phyloP scores from a whole-genome alignment of 176 grass and related monocot genomes.

The Carex myosuroides region DNA sequence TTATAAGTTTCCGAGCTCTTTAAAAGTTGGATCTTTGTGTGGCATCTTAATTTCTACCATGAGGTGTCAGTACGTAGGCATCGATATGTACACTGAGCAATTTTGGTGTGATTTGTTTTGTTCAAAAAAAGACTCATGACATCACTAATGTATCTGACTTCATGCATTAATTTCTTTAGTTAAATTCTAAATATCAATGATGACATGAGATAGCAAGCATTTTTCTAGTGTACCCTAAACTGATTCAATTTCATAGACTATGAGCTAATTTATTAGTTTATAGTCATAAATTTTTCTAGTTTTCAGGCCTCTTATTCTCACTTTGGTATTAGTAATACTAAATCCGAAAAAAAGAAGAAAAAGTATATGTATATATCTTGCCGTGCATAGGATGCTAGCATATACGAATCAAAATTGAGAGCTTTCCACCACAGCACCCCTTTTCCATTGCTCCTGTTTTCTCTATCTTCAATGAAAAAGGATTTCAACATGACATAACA shows the following conservation, averaged over 20 bases:
- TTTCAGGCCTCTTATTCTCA: background rate
- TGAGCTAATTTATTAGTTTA: no score
- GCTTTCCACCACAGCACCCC: background rate
- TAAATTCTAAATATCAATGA: background rate
- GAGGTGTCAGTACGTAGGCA: background rate
- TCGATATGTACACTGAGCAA: background rate
- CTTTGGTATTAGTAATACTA: background rate
- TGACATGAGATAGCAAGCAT: background rate
- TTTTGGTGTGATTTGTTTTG: background rate
- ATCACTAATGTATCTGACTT: background rate
- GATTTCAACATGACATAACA: background rate
- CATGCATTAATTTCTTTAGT: background rate
- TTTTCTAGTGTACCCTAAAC: background rate
- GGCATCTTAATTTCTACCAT: background rate
- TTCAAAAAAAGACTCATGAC: background rate
- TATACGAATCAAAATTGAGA: background rate
- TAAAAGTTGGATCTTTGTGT: background rate
- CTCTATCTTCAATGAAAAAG: background rate
- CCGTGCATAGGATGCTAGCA: conserved; percentile 17
- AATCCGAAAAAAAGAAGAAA: background rate
- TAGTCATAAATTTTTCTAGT: background rate
- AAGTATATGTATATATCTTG: background rate
- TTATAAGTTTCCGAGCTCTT: background rate
- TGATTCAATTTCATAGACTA: background rate
- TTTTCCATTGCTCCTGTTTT: background rate